phyloP scores from a whole-genome alignment of 148 eudicot species.

The Cornus kousa region DNA sequence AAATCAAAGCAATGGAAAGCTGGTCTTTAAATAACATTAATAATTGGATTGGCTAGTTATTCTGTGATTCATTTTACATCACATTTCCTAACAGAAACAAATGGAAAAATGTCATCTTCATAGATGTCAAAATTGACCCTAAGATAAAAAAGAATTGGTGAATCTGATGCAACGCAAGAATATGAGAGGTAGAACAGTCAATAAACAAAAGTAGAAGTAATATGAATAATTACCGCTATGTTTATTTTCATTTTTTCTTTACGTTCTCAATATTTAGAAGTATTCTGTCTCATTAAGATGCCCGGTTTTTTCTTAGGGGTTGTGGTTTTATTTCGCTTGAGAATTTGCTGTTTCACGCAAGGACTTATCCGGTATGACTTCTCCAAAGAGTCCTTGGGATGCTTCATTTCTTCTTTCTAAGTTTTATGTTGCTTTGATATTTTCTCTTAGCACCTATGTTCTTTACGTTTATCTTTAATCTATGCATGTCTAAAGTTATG shows the following conservation, averaged over 20 bases:
- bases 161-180: background rate
- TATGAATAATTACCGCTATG: background rate
- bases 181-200: background rate
- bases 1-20: background rate
- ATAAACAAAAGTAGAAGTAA: background rate
- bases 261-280: background rate
- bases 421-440: background rate
- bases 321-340: conserved; percentile 84
- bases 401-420: background rate
- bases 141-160: background rate
- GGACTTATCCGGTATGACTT: conserved; percentile 64
- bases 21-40: no score
- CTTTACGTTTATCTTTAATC: background rate
- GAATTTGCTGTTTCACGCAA: conserved; percentile 79
- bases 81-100: background rate
- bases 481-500: background rate
- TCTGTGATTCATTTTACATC: background rate
- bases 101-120: background rate
- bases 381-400: conserved; percentile 1
- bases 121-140: background rate
- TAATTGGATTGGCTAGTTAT: background rate
- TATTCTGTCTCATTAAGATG: conserved; percentile 6
- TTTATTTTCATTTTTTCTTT: background rate
- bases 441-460: background rate
- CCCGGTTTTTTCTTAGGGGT: conserved; percentile 47